A percentile compares a stretch with the other conserved stretches of the same genome.
These are phyloP conservation scores for Diaporthe batatas DNA, from an alignment of 2,329 filamentous ascomycete genomes.

Conservation along the genomic window DNA sequence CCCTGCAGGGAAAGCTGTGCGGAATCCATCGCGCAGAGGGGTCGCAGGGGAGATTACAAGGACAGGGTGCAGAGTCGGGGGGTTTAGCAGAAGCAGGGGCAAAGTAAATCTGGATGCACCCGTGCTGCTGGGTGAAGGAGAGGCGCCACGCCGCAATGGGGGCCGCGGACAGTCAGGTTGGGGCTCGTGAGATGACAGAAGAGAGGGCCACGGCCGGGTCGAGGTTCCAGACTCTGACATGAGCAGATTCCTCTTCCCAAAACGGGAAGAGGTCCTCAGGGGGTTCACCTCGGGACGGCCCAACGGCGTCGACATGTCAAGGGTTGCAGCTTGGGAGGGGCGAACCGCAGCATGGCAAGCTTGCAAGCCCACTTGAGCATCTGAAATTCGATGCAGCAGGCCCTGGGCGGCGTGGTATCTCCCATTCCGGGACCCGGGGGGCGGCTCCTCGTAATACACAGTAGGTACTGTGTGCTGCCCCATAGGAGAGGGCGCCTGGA, in stretches of 20 bases:
- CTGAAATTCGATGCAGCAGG: slow-evolving; percentile 9
- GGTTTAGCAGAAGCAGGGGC: slow-evolving; percentile 15
- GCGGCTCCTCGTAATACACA: not conserved
- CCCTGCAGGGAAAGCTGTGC: slow-evolving; percentile 34
- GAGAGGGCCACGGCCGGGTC: slow-evolving; percentile 17
- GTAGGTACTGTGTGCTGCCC: not conserved
- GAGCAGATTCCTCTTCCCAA: slow-evolving; percentile 17
- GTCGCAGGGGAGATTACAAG: slow-evolving; percentile 30
- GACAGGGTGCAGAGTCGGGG: slow-evolving; percentile 29
- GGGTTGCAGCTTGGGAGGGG: slow-evolving; percentile 20
- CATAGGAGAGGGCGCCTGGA: not conserved
- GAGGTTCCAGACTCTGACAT: slow-evolving; percentile 34
- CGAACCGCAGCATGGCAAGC: slow-evolving; percentile 21
- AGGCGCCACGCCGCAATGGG: slow-evolving; percentile 33
- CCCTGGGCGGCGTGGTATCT: not conserved
- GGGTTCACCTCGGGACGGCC: slow-evolving; percentile 14
- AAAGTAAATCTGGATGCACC: slow-evolving; percentile 22
- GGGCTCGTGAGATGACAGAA: slow-evolving; percentile 13
- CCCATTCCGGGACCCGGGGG: slow-evolving; percentile 17
- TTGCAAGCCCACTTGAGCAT: not conserved
- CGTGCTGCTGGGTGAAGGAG: slow-evolving; percentile 25
- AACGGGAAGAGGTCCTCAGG: slow-evolving; percentile 2
- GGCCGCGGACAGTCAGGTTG: slow-evolving; percentile 28
- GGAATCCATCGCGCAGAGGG: slow-evolving; percentile 32
- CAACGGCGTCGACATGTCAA: slow-evolving; percentile 19